Evolutionary conservation across 2,329 filamentous ascomycete species (phyloP), one percentile per base, ranked within the genome.

Genomic region (Leptographium lundbergii): DNA sequence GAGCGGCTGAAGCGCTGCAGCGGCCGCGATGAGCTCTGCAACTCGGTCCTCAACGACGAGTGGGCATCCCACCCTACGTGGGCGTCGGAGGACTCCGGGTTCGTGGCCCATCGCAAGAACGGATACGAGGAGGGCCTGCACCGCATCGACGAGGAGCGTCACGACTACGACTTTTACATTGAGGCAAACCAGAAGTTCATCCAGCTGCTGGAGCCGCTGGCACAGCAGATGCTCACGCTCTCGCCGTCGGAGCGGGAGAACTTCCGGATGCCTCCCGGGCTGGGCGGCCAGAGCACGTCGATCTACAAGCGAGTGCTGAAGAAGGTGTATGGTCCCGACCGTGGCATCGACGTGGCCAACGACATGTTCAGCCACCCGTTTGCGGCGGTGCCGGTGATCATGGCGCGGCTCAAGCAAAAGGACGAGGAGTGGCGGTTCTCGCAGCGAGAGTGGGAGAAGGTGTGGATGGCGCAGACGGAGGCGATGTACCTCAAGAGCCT

Each of bases 11-110:
- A 95, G 75, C 84, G 87, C 0, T 99, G 94, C 74, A 94, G 89
- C 68, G 94, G 94, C 13, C 88, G 94, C 53, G 94, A 99, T 68
- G 91, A 96, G 70, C 85, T 99, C 65, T 99, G 94, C 74, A 87
- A 89, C 65, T 86, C 87, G 27, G 92, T 99, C 0, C 78, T 99
- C 58, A 99, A 99, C 65, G 94, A 99, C 66, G 89, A 96, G 65
- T 99, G 94, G 94, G 94, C 94, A 2, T 97, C 92, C 29, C 94
- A 99, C 73, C 94, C 94, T 4, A 99, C 94, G 0, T 99, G 94
- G 94, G 94, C 92, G 1, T 97, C 92, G 1, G 94, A 99, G 72
- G 94, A 99, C 69, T 95, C 89, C 52, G 94, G 94, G 0, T 99
- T 99, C 66, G 92, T 99, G 61, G 94, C 94, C 14, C 94, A 99